phyloP scores from a whole-genome alignment of 768 basidiomycete species.

The Clitopilus hobsonii region DNA sequence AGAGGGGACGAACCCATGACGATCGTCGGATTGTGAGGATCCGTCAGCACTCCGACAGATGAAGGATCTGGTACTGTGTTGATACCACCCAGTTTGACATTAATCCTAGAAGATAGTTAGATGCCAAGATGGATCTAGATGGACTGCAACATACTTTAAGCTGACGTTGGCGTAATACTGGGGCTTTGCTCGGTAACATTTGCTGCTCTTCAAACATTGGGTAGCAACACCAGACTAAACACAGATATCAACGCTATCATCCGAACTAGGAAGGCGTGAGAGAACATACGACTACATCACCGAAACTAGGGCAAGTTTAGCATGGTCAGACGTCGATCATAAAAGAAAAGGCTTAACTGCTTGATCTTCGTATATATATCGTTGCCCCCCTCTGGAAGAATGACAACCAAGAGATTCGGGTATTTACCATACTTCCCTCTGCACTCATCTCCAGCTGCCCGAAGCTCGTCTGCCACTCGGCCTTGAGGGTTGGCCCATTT shows the following conservation, averaged over 20 bases:
- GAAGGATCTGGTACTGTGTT: slow-evolving; percentile 72
- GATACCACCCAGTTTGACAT: slow-evolving; percentile 82
- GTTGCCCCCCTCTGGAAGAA: slow-evolving; percentile 71
- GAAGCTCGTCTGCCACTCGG: slow-evolving; percentile 47
- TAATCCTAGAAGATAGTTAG: slow-evolving; percentile 65
- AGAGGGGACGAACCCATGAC: slow-evolving; percentile 55
- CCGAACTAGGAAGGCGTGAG: not conserved
- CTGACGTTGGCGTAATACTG: slow-evolving; percentile 83
- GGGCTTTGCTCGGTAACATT: slow-evolving; percentile 61
- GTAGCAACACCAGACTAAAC: slow-evolving; percentile 68
- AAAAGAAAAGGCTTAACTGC: slow-evolving; percentile 42
- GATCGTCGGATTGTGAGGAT: slow-evolving; percentile 70
- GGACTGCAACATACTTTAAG: slow-evolving; percentile 61
- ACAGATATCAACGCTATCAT: not conserved
- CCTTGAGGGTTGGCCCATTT: slow-evolving; percentile 58
- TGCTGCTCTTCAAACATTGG: slow-evolving; percentile 67
- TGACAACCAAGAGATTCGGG: slow-evolving; percentile 59
- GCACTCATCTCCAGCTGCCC: slow-evolving; percentile 44
- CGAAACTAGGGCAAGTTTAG: slow-evolving; percentile 46
- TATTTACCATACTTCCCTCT: slow-evolving; percentile 30
- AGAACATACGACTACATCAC: slow-evolving; percentile 52
- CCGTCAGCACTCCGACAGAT: slow-evolving; percentile 60
- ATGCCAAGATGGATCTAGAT: too few relatives aligned
- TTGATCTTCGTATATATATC: slow-evolving; percentile 77
- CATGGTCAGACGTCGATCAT: not conserved